These are phyloP conservation scores for Serendipita vermifera DNA, from an alignment of 768 basidiomycete species.

Conservation along the genomic window DNA sequence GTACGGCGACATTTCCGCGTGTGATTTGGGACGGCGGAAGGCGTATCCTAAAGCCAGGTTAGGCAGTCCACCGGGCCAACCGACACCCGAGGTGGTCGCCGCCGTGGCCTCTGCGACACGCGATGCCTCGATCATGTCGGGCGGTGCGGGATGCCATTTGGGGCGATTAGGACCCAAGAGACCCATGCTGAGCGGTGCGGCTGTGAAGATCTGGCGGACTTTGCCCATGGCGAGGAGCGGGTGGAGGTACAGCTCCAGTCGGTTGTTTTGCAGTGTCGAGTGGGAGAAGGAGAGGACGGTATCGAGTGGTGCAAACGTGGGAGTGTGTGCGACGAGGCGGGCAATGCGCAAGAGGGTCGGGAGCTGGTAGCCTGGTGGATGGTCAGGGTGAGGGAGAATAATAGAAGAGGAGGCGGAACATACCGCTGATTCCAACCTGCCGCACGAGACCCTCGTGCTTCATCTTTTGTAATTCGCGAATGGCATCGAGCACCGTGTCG, in stretches of 20 bases:
- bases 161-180: constrained; percentile 49
- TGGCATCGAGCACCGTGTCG: constrained; percentile 52
- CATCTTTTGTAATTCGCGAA: constrained; percentile 49
- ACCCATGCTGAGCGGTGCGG: constrained; percentile 79
- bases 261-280: constrained; percentile 59
- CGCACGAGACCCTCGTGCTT: constrained; percentile 60
- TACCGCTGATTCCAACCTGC: constrained; percentile 71
- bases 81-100: constrained; percentile 19
- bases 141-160: constrained; percentile 67
- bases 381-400: not conserved
- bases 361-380: constrained; percentile 54
- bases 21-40: constrained; percentile 24
- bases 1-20: constrained; percentile 26
- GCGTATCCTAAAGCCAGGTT: constrained; percentile 64
- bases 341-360: constrained; percentile 75
- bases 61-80: constrained; percentile 39
- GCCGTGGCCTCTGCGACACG: constrained; percentile 25
- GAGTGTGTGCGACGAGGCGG: constrained; percentile 51
- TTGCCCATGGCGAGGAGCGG: constrained; percentile 49
- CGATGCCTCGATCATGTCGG: constrained; percentile 31
- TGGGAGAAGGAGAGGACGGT: constrained; percentile 72
- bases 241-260: constrained; percentile 41
- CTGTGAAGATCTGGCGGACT: constrained; percentile 55
- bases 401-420: constrained; percentile 10
- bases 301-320: constrained; percentile 62